These are phyloP conservation scores for Lophiostoma macrostomum DNA, from an alignment of 495 filamentous ascomycete genomes.

Conservation along the genomic window DNA sequence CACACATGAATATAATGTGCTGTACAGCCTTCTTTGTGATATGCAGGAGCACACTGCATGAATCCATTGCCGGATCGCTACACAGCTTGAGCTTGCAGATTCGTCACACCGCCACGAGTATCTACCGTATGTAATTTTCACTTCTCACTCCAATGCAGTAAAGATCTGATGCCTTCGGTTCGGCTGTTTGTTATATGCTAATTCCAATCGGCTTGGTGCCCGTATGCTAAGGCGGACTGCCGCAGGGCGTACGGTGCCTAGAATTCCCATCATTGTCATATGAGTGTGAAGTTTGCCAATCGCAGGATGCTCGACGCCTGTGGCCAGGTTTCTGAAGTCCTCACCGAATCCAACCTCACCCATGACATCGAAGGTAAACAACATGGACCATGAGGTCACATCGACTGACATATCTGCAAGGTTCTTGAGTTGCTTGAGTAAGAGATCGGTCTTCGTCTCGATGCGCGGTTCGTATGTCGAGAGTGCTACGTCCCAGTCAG, in stretches of 20 bases:
- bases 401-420: conserved; percentile 33
- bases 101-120: no score
- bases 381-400: conserved; percentile 41
- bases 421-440: conserved; percentile 7
- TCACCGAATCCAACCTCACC: conserved; percentile 42
- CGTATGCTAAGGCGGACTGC: no score
- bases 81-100: no score
- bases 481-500: conserved; percentile 3
- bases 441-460: conserved; percentile 4
- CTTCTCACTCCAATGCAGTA: no score
- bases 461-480: conserved; percentile 14
- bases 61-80: no score
- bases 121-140: no score
- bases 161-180: no score
- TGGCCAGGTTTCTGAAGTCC: conserved; percentile 37
- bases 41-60: no score
- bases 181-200: no score
- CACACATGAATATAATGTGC: no score
- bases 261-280: conserved; percentile 25
- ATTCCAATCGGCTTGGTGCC: no score
- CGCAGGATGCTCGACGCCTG: conserved; percentile 28
- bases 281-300: conserved; percentile 23
- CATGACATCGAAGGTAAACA: conserved; percentile 42
- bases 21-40: no score
- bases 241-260: conserved; percentile 19